Base-by-base conservation (phyloP, 73 alveolate genomes). In the Symbiodinium pilosum region DNA sequence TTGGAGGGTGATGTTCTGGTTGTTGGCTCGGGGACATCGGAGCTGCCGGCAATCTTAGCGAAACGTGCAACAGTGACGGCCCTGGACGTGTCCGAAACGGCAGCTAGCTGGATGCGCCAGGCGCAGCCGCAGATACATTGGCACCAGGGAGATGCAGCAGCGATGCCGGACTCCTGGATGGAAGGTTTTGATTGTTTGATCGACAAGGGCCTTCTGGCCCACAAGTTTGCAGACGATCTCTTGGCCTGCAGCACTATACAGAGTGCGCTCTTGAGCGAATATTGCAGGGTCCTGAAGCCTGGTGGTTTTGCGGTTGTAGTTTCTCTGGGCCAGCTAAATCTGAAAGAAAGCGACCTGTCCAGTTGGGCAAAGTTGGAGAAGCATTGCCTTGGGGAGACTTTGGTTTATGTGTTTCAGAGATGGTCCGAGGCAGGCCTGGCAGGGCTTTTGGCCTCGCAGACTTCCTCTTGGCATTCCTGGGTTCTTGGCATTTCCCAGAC, bases 121-220 rank as follows among this genome's bases (percentile, higher is more conserved):
- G 41, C 0, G 0, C 54, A 44, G 38, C 93, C 93, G 39, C 32
- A 39, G 88, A 59, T 24, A 83, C 83, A 36, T 6, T 86, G 93
- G 93, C 41, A 42, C 36, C 68, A 43, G 2, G 83, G 39, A 1
- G 93, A 86, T 38, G 93, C 93, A 43, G 24, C 68, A 14, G 21
- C 54, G 7, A 24, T 86, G 93, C 93, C 93, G 12, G 83, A 38
- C 69, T 3, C 59, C 36, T 85, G 93, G 93, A 43, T 40, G 20
- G n/a, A 24, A 30, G 4, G 47, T 26, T 86, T 51, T 42, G 93
- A 86, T 42, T 43, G 59, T 30, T 41, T 86, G 51, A 32, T 86
- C 83, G 93, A 86, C 93, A 86, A 86, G 52, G 93, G 93, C 28
- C 83, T 86, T 8, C 30, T 86, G 83, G 93, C 83, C 28, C 83